phyloP scores from a whole-genome alignment of 1,139 yeast genomes.

The Yamadazyma triangularis region DNA sequence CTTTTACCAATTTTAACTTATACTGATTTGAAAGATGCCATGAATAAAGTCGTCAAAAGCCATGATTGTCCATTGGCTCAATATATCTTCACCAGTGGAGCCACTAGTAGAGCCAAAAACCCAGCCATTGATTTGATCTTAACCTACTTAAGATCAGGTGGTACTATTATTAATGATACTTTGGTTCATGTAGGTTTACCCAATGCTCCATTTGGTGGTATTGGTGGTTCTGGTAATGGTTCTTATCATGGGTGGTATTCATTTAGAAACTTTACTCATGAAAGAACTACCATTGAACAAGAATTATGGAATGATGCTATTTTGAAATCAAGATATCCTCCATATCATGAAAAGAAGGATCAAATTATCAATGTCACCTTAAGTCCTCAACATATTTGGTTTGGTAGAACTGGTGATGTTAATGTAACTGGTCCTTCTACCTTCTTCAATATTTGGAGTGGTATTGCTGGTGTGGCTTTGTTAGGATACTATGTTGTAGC shows the following conservation, averaged over 20 bases:
- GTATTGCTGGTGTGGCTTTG: conserved; percentile 15
- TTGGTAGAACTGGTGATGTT: conserved; percentile 33
- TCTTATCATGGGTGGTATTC: conserved; percentile 79
- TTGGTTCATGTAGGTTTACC: conserved; percentile 66
- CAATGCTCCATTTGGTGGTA: conserved; percentile 89
- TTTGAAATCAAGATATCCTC: conserved; percentile 65
- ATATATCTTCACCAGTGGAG: conserved; percentile 61
- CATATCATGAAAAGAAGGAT: conserved; percentile 41
- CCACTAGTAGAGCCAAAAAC: conserved; percentile 29
- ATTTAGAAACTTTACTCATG: conserved; percentile 71
- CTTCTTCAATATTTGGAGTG: conserved; percentile 30
- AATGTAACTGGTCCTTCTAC: conserved; percentile 30
- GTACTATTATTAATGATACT: conserved; percentile 65
- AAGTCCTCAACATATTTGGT: conserved; percentile 28
- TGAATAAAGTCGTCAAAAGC: conserved; percentile 41
- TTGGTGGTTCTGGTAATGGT: conserved; percentile 79
- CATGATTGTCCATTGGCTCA: conserved; percentile 89
- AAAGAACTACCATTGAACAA: conserved; percentile 65
- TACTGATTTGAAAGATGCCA: conserved; percentile 42
- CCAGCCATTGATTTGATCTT: conserved; percentile 50
- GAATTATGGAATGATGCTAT: conserved; percentile 63
- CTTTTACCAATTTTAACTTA: conserved; percentile 69
- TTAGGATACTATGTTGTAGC: conserved; percentile 11
- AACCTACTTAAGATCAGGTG: conserved; percentile 67
- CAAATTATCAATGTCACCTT: conserved; percentile 17